Evolutionary conservation across 805 yeast species (phyloP).

Genomic region (Yamadazyma scolyti): DNA sequence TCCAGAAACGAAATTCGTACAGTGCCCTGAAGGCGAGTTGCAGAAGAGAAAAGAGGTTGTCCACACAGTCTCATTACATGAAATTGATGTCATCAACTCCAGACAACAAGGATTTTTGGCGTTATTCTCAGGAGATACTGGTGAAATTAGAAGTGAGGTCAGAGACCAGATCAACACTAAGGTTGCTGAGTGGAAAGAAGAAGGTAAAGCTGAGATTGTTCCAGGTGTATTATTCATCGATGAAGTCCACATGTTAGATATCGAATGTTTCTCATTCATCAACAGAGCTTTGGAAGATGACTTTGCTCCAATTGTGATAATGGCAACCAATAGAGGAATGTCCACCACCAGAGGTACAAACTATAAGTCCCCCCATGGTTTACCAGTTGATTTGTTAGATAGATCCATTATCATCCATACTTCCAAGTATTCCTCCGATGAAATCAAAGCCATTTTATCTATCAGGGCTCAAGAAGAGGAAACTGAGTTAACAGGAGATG

Average conservation of each 20-base stretch:
- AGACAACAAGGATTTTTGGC: slow-evolving; percentile 98
- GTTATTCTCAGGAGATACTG: slow-evolving; percentile 92
- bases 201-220: slow-evolving; percentile 95
- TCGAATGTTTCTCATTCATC: slow-evolving; percentile 92
- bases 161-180: slow-evolving; percentile 95
- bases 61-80: slow-evolving; percentile 97
- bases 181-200: slow-evolving; percentile 98
- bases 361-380: slow-evolving; percentile 95
- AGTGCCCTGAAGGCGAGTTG: slow-evolving; percentile 97
- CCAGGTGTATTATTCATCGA: slow-evolving; percentile 98
- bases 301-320: slow-evolving; percentile 92
- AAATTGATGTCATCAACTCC: slow-evolving; percentile 95
- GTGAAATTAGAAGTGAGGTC: slow-evolving; percentile 93
- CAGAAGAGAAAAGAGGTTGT: slow-evolving; percentile 94
- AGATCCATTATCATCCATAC: slow-evolving; percentile 92
- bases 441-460: slow-evolving; percentile 77
- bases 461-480: slow-evolving; percentile 95
- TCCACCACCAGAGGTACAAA: slow-evolving; percentile 92
- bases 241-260: slow-evolving; percentile 97
- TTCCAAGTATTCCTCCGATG: slow-evolving; percentile 69
- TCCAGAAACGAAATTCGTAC: slow-evolving; percentile 95
- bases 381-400: slow-evolving; percentile 92
- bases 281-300: slow-evolving; percentile 96
- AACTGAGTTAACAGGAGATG: slow-evolving; percentile 76
- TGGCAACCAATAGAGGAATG: slow-evolving; percentile 97